phyloP scores from a whole-genome alignment of 1,284 basidiomycete species.

The Puccinia brachypodii region DNA sequence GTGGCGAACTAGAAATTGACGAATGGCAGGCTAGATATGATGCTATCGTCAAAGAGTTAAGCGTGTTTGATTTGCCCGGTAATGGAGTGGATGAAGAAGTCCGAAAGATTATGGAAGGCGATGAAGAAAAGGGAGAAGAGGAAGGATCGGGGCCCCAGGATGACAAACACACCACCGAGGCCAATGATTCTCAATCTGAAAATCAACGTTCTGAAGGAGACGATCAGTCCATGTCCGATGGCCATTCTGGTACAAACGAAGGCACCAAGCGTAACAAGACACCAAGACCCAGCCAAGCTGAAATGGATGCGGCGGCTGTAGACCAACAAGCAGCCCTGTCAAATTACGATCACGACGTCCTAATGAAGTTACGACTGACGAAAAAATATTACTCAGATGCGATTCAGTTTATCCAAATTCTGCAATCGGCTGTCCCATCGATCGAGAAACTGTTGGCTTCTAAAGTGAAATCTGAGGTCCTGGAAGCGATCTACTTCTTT shows the following conservation, averaged over 20 bases:
- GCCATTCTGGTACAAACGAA: background rate
- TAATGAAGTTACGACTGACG: constrained; percentile 72
- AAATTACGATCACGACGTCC: constrained; percentile 58
- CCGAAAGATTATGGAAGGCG: constrained; percentile 60
- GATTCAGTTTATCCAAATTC: constrained; percentile 76
- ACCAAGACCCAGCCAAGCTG: constrained; percentile 22
- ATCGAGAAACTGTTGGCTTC: constrained; percentile 79
- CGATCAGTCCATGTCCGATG: background rate
- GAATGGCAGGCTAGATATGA: constrained; percentile 75
- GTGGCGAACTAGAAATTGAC: constrained; percentile 72
- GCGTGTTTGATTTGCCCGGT: constrained; percentile 57
- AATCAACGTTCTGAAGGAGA: constrained; percentile 54
- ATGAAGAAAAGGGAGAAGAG: constrained; percentile 58
- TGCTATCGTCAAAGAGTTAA: constrained; percentile 63
- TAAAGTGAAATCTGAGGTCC: constrained; percentile 86
- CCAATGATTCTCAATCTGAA: constrained; percentile 52
- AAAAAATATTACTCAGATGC: constrained; percentile 88
- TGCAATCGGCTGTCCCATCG: constrained; percentile 74
- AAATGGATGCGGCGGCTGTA: constrained; percentile 35
- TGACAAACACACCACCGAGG: constrained; percentile 59
- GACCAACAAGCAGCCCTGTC: constrained; percentile 45
- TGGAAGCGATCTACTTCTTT: constrained; percentile 96
- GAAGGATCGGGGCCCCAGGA: background rate
- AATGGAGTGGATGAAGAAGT: constrained; percentile 56
- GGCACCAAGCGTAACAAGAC: constrained; percentile 3